phyloP scores from a whole-genome alignment of 129 eudicot genomes.

The Pittosporum tobira region DNA sequence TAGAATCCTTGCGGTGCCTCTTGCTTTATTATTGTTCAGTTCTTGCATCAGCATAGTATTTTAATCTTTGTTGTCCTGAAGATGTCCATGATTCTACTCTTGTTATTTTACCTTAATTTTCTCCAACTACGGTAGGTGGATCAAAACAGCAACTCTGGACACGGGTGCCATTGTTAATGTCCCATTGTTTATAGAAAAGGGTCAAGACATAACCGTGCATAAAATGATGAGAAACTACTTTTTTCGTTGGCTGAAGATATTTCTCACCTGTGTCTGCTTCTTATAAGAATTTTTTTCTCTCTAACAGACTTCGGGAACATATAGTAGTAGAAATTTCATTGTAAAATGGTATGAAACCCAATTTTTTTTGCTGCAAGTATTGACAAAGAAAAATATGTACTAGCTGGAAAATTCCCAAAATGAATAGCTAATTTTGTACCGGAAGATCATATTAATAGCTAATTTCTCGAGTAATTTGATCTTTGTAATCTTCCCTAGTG shows the following conservation, averaged over 20 bases:
- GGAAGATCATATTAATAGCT: too few relatives aligned
- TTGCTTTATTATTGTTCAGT: background rate
- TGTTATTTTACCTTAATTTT: background rate
- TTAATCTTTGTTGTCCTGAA: background rate
- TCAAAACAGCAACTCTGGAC: conserved; percentile 75
- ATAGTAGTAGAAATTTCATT: conserved; percentile 1
- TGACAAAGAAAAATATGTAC: conserved; percentile 4
- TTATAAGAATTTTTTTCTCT: background rate
- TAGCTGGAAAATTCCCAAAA: background rate
- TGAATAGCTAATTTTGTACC: background rate
- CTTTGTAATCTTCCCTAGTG: background rate
- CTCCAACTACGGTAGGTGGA: conserved; percentile 45
- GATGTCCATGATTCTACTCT: background rate
- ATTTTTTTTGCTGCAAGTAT: background rate
- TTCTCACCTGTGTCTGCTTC: conserved; percentile 12
- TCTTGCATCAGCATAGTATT: background rate
- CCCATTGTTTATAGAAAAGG: conserved; percentile 66
- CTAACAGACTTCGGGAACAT: background rate
- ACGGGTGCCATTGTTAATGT: conserved; percentile 90
- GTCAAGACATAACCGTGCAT: conserved; percentile 59
- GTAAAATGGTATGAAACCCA: background rate
- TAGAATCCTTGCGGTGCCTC: too few relatives aligned
- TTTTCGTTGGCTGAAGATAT: conserved; percentile 10
- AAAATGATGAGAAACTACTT: background rate
- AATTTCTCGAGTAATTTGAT: too few relatives aligned